Base-by-base conservation (phyloP, 2,329 filamentous ascomycete genomes). In the Arthrobotrys pseudoclavata region DNA sequence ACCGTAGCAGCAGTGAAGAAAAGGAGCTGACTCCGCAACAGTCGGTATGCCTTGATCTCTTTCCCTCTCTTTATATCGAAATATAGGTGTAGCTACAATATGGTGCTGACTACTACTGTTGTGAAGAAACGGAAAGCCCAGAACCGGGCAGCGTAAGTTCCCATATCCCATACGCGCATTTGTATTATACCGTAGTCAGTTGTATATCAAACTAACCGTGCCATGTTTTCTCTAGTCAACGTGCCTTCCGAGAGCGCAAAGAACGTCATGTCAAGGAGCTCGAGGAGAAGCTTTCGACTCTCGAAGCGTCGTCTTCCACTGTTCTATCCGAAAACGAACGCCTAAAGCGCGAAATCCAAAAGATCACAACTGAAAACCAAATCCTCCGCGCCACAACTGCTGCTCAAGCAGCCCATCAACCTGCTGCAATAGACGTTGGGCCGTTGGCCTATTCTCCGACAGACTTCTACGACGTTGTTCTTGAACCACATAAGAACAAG, bases 171-270 rank as follows among this genome's bases (percentile, higher is more conserved):
- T 52, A 22, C 57, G 4, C 15, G 3, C 7, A 45, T 20, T 20
- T 57, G 42, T 64, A 72, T 45, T 31, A 53, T 60, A 18, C 24
- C 37, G n/a, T 66, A 52, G 66, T 40, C 4, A 13, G 18, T n/a
- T 34, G 60, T 67, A 10, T 53, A 22, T 18, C 37, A 22, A 34
- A 31, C 31, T 50, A 47, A 48, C 69, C 20, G 10, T 31, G 10
- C 13, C 24, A 6, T 34, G n/a, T 52, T 53, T 42, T 2, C 12
- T 22, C 15, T 47, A 97, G 95, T 57, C 96, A 98, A 87, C 91
- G 95, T 81, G 95, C 96, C 34, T 98, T 98, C 84, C 93, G 95
- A 77, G 95, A 98, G 84, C 91, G 95, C 81, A 98, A 98, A 84
- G 95, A 98, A 84, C 91, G 91, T 72, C 94, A 97, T 82, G 94